phyloP scores from a whole-genome alignment of 345 rosid genomes.

The Noccaea caerulescens region DNA sequence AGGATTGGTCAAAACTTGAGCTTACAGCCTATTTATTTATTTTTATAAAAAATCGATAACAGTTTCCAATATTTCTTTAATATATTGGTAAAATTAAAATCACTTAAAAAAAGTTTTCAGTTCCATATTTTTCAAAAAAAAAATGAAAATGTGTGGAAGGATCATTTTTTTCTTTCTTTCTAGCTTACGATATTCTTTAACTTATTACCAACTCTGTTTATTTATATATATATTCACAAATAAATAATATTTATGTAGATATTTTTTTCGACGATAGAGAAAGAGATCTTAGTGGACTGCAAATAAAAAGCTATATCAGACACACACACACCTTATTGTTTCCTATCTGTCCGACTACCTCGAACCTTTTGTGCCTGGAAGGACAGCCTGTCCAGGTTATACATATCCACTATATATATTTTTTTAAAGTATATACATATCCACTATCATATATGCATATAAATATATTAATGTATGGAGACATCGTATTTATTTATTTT shows the following conservation, averaged over 20 bases:
- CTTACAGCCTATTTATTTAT: too few relatives aligned
- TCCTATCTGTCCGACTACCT: constrained; percentile 45
- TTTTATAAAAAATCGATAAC: too few relatives aligned
- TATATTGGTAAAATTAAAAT: too few relatives aligned
- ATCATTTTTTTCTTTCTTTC: too few relatives aligned
- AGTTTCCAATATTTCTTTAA: too few relatives aligned
- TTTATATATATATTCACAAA: not conserved
- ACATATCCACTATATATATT: not conserved
- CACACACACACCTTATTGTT: constrained; percentile 32
- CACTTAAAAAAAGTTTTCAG: too few relatives aligned
- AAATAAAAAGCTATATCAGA: constrained; percentile 19
- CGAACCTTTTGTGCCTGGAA: constrained; percentile 42
- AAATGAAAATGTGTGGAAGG: too few relatives aligned
- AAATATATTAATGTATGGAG: not conserved
- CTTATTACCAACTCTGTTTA: too few relatives aligned
- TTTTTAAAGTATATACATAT: not conserved
- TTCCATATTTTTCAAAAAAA: too few relatives aligned
- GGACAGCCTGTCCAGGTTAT: constrained; percentile 39
- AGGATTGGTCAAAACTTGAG: too few relatives aligned
- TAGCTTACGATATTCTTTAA: too few relatives aligned
- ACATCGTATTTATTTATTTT: not conserved
- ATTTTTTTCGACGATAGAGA: constrained; percentile 4
- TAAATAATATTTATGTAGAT: not conserved
- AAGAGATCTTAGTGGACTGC: constrained; percentile 34
- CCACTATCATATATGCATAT: not conserved